phyloP scores from a whole-genome alignment of 495 filamentous ascomycete species.

The Echria macrotheca region DNA sequence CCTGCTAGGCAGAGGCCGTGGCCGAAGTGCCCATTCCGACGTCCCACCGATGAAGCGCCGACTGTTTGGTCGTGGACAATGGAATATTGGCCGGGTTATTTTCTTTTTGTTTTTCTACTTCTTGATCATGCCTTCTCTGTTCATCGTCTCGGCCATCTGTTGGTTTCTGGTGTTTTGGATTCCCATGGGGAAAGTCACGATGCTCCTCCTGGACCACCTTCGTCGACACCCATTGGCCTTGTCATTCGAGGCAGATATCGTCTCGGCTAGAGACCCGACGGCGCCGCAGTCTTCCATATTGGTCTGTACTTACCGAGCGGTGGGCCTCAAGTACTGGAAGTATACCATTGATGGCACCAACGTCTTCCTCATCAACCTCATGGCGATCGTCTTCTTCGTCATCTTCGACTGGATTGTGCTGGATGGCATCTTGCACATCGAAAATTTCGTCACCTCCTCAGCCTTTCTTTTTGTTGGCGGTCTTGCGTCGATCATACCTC shows the following conservation, averaged over 20 bases:
- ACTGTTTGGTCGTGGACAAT: constrained; percentile 91
- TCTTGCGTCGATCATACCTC: constrained; percentile 85
- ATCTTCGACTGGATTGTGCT: constrained; percentile 89
- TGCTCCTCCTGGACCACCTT: constrained; percentile 85
- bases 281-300: constrained; percentile 78
- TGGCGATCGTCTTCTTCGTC: constrained; percentile 82
- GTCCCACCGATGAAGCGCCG: constrained; percentile 67
- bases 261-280: constrained; percentile 62
- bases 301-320: constrained; percentile 94
- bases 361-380: constrained; percentile 96
- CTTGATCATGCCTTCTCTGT: constrained; percentile 80
- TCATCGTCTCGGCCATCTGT: constrained; percentile 80
- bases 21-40: constrained; percentile 38
- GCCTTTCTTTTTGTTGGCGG: constrained; percentile 81
- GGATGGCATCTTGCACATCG: constrained; percentile 55
- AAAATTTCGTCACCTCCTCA: constrained; percentile 67
- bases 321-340: constrained; percentile 95
- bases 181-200: constrained; percentile 93
- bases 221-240: constrained; percentile 87
- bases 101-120: constrained; percentile 98
- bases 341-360: constrained; percentile 98
- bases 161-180: constrained; percentile 98
- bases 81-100: constrained; percentile 87
- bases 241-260: constrained; percentile 83
- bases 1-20: constrained; percentile 63